These are phyloP conservation scores for Prunus davidiana DNA, from an alignment of 306 rosid genomes.

Conservation along the genomic window DNA sequence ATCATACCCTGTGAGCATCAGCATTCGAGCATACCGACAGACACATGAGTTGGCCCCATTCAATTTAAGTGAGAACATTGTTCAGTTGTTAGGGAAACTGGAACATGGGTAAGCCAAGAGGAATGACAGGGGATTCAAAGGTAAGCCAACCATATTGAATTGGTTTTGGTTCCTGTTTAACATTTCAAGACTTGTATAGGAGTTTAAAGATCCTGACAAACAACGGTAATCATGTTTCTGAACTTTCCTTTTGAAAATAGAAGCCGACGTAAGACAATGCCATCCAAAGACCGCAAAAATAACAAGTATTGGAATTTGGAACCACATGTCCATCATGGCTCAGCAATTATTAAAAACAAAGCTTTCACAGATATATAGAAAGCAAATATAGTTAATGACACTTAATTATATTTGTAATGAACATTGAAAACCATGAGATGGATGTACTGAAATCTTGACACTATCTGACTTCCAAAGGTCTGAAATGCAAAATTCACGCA, in stretches of 20 bases:
- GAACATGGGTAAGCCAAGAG: background rate
- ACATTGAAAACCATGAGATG: background rate
- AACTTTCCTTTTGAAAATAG: background rate
- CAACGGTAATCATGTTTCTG: background rate
- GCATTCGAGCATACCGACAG: background rate
- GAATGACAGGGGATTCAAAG: background rate
- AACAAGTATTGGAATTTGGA: constrained; percentile 8
- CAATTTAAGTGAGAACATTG: background rate
- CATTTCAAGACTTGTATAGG: constrained; percentile 3
- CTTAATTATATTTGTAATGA: background rate
- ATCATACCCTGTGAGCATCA: background rate
- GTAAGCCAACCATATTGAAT: constrained; percentile 7
- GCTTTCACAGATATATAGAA: background rate
- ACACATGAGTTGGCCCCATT: constrained; percentile 1
- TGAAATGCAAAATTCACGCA: background rate
- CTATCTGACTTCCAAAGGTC: background rate
- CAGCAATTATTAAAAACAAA: background rate
- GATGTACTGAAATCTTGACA: background rate
- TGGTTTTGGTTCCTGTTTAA: constrained; percentile 11
- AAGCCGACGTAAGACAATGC: constrained; percentile 4
- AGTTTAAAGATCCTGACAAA: constrained; percentile 5
- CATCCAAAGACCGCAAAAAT: background rate
- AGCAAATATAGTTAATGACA: background rate
- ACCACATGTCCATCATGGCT: background rate
- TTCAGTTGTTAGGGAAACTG: background rate